Evolutionary conservation across 176 grass and related monocot genomes (phyloP).

Genomic region (Zea luxurians): DNA sequence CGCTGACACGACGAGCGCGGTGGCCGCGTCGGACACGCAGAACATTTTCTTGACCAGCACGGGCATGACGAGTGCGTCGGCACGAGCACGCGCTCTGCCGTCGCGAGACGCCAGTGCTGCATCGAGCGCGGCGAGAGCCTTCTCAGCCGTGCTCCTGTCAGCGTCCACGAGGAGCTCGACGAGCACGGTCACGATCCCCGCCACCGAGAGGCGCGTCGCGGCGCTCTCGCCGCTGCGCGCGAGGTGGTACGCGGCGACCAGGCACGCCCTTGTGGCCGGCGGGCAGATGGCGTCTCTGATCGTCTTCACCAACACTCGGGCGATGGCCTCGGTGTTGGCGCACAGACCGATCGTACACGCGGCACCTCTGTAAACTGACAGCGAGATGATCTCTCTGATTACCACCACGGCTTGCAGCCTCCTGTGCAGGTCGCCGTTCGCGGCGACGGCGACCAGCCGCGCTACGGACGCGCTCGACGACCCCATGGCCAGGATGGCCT

Average conservation of each 20-base stretch:
- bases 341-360: not conserved
- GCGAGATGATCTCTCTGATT: constrained; percentile 38
- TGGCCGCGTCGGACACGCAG: constrained; percentile 52
- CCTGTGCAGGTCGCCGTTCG: constrained; percentile 28
- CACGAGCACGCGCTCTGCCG: constrained; percentile 25
- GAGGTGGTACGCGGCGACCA: constrained; percentile 45
- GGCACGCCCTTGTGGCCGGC: constrained; percentile 45
- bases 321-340: constrained; percentile 32
- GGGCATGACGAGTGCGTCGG: constrained; percentile 50
- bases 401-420: constrained; percentile 41
- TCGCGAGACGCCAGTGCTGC: constrained; percentile 27
- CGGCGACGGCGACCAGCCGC: constrained; percentile 28
- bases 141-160: constrained; percentile 56
- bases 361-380: not conserved
- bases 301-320: constrained; percentile 40
- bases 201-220: constrained; percentile 8
- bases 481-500: constrained; percentile 17
- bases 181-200: constrained; percentile 32
- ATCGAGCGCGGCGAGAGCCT: constrained; percentile 52
- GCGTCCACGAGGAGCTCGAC: constrained; percentile 51
- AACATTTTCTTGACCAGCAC: constrained; percentile 63
- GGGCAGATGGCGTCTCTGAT: constrained; percentile 43
- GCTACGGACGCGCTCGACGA: constrained; percentile 34
- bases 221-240: not conserved
- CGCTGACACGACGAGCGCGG: constrained; percentile 52